phyloP scores from a whole-genome alignment of 208 protist genomes.

The Jaenimonas drosophilae region DNA sequence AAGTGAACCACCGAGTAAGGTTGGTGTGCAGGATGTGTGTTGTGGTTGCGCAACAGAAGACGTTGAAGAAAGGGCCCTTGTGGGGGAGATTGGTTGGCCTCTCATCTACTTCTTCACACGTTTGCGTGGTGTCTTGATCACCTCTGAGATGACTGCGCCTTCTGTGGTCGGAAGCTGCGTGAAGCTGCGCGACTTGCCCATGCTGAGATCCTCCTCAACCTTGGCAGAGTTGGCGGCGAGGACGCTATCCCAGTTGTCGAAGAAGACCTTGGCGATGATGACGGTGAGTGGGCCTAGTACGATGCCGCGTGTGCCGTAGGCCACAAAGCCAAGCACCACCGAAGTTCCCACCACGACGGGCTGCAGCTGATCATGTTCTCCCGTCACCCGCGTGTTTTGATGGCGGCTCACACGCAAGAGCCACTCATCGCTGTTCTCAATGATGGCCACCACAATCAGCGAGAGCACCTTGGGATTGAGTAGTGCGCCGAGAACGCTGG shows the following conservation, averaged over 20 bases:
- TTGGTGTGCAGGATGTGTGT: no score
- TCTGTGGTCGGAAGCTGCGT: no score
- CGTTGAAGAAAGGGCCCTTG: no score
- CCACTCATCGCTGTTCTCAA: conserved; percentile 50
- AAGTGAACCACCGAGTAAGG: no score
- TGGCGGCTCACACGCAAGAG: conserved; percentile 51
- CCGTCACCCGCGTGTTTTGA: no score
- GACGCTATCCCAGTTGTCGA: conserved; percentile 67
- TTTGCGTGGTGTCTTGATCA: no score
- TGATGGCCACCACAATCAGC: conserved; percentile 19
- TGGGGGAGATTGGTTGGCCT: no score
- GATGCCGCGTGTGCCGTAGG: conserved; percentile 47
- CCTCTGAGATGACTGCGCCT: no score
- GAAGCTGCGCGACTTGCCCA: no score
- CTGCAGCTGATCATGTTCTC: conserved; percentile 28
- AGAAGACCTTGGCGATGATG: conserved; percentile 60
- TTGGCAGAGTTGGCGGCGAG: conserved; percentile 5
- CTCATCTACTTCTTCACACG: no score
- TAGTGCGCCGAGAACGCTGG: conserved; percentile 6
- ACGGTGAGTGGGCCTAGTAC: conserved; percentile 57
- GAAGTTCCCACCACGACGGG: conserved; percentile 46
- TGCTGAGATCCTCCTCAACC: no score
- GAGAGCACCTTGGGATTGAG: neutral
- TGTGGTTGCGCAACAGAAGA: no score
- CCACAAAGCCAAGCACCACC: conserved; percentile 54